These are phyloP conservation scores for Lactarius hatsudake DNA, from an alignment of 768 basidiomycete species.

Conservation along the genomic window DNA sequence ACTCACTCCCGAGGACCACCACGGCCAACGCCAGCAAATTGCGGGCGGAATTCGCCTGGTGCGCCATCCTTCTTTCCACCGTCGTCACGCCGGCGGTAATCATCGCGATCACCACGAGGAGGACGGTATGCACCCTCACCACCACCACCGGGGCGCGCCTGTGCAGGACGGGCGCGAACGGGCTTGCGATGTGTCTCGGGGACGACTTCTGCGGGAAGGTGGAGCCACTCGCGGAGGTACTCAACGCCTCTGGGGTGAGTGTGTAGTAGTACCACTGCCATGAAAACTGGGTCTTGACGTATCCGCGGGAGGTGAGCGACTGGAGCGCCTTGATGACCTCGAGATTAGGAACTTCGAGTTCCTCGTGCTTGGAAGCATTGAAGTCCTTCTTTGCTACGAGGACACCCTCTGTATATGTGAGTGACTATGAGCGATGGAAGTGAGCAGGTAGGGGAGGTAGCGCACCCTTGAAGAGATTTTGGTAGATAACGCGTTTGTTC, in stretches of 20 bases:
- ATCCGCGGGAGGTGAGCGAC: conserved; percentile 68
- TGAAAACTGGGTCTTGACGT: conserved; percentile 98
- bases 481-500: conserved; percentile 95
- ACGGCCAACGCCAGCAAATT: conserved; percentile 85
- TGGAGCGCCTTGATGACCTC: conserved; percentile 72
- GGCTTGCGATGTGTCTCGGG: conserved; percentile 98
- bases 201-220: conserved; percentile 94
- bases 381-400: conserved; percentile 99
- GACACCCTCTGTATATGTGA: conserved; percentile 74
- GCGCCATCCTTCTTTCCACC: conserved; percentile 87
- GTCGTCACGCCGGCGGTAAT: conserved; percentile 49
- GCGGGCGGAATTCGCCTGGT: conserved; percentile 84
- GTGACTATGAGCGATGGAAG: neutral
- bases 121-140: conserved; percentile 84
- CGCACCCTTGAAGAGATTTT: conserved; percentile 99
- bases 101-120: conserved; percentile 85
- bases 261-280: conserved; percentile 99
- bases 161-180: conserved; percentile 80
- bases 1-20: conserved; percentile 71
- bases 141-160: conserved; percentile 58
- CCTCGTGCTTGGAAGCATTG: conserved; percentile 96
- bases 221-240: conserved; percentile 94
- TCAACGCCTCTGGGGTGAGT: conserved; percentile 95
- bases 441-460: conserved; percentile 18
- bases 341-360: conserved; percentile 65